Conservation (phyloP, 78 protist genomes). For the Dictyostelium purpureum region DNA sequence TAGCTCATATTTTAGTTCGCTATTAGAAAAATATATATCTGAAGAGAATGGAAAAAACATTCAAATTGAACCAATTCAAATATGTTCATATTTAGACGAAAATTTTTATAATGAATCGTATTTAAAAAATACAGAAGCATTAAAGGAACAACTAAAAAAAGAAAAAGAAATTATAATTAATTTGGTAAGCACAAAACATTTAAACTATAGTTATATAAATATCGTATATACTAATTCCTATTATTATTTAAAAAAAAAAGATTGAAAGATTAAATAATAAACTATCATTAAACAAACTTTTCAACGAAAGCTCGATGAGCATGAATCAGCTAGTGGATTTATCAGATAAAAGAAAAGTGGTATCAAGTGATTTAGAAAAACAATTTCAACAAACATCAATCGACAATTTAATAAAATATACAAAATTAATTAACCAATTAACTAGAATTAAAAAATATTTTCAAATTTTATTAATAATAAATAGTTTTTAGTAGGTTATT, state of each 20-base stretch:
- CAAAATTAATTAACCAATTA: constrained; percentile 47
- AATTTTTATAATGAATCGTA: constrained; percentile 38
- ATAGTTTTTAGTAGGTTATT: constrained; percentile 28
- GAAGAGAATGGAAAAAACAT: too few relatives aligned
- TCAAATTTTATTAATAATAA: constrained; percentile 29
- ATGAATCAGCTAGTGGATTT: neutral
- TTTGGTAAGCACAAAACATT: neutral
- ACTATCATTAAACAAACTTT: neutral
- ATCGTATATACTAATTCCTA: neutral
- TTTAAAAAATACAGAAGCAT: neutral
- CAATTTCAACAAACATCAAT: neutral
- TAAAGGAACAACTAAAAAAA: constrained; percentile 14
- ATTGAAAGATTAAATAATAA: neutral
- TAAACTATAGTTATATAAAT: neutral
- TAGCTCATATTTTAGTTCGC: too few relatives aligned
- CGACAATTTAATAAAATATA: constrained; percentile 41
- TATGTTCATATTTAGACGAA: constrained; percentile 2
- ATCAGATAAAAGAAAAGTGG: neutral
- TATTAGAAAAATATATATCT: too few relatives aligned
- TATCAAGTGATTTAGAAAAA: neutral
- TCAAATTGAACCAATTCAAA: constrained; percentile 1
- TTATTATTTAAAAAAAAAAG: neutral
- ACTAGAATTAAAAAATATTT: constrained; percentile 62
- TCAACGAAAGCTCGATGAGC: neutral
- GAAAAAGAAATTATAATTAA: constrained; percentile 6